These are phyloP conservation scores for Agrocybe pediades DNA, from an alignment of 768 basidiomycete species.

Conservation along the genomic window DNA sequence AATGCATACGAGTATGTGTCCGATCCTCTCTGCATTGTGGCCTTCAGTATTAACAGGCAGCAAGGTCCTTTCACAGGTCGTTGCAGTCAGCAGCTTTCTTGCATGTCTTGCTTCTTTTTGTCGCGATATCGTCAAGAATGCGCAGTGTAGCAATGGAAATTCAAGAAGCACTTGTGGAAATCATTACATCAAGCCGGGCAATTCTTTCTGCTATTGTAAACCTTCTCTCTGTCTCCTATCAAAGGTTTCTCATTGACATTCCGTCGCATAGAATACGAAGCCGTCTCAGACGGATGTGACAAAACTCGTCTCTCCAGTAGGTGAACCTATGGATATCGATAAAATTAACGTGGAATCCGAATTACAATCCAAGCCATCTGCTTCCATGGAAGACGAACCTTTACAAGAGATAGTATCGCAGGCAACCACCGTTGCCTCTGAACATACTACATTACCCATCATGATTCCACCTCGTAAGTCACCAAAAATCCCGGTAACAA, in stretches of 20 bases:
- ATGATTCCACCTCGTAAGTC: background rate
- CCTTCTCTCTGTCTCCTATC: background rate
- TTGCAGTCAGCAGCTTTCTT: conserved; percentile 78
- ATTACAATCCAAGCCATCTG: background rate
- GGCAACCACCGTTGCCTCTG: background rate
- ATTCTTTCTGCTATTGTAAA: conserved; percentile 10
- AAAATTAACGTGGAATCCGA: background rate
- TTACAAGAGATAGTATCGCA: background rate
- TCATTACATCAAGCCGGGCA: conserved; percentile 7
- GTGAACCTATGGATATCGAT: background rate
- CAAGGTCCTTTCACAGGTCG: conserved; percentile 60
- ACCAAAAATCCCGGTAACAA: too few relatives aligned
- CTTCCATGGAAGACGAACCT: background rate
- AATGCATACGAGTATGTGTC: conserved; percentile 54
- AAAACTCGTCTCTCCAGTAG: background rate
- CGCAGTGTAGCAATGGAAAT: conserved; percentile 46
- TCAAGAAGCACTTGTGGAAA: conserved; percentile 32
- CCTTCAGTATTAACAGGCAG: background rate
- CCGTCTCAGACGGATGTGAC: background rate
- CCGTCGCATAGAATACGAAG: background rate
- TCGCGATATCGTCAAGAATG: conserved; percentile 64
- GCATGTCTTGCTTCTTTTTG: conserved; percentile 62
- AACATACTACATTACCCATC: background rate
- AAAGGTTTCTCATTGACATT: background rate
- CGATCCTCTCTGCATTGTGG: background rate